phyloP scores from a whole-genome alignment of 768 basidiomycete species.

The Trametes sanguinea region DNA sequence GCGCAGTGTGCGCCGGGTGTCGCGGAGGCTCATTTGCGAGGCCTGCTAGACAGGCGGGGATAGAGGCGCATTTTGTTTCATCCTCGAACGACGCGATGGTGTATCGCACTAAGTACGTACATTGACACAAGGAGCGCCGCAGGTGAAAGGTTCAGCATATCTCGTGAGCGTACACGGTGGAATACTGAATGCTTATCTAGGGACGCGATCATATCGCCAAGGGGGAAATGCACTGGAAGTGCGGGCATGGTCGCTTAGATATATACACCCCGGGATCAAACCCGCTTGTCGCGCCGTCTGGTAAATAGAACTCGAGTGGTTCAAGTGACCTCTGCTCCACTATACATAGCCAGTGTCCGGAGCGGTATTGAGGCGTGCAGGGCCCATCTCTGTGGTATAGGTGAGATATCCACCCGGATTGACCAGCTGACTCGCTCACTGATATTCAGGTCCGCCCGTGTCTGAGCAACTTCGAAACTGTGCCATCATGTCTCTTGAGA shows the following conservation, averaged over 20 bases:
- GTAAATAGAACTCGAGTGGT: conserved; percentile 7
- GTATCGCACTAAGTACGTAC: not conserved
- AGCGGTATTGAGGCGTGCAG: too few species aligned
- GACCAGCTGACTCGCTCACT: not conserved
- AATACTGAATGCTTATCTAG: conserved; percentile 1
- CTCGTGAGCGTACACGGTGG: not conserved
- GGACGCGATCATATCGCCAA: conserved; percentile 1
- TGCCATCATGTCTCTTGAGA: conserved; percentile 14
- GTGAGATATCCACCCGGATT: not conserved
- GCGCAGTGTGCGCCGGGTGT: too few species aligned
- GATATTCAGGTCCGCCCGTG: not conserved
- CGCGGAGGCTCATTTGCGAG: too few species aligned
- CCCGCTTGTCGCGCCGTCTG: conserved; percentile 1
- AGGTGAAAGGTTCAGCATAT: conserved; percentile 1
- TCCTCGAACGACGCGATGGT: too few species aligned
- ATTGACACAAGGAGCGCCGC: not conserved
- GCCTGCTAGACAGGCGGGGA: too few species aligned
- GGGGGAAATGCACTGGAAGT: not conserved
- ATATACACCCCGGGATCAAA: conserved; percentile 39
- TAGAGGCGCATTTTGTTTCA: too few species aligned
- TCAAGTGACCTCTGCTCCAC: conserved; percentile 2
- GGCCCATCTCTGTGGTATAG: too few species aligned
- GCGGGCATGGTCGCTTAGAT: conserved; percentile 42
- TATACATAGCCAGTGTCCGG: not conserved
- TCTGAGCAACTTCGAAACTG: not conserved